Evolutionary conservation across 73 alveolate genomes (phyloP).

Genomic region (Halteria grandinella): DNA sequence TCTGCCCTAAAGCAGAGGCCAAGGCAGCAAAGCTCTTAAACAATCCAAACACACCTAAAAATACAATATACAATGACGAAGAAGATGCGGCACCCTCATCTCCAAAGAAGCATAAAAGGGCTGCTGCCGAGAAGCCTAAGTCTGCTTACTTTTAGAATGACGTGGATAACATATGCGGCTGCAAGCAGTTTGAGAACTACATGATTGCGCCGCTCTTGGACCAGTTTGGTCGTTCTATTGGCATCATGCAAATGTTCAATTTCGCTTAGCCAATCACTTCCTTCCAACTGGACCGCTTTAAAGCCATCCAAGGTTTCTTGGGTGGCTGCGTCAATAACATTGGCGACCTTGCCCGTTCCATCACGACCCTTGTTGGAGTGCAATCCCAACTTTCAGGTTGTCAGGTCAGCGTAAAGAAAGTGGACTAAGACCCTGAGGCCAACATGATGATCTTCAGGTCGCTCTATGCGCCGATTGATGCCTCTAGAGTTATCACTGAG

Average conservation of each 20-base stretch:
- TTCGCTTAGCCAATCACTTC: background rate
- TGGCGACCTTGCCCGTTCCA: slow-evolving; percentile 14
- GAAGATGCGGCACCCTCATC: no score
- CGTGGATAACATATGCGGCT: slow-evolving; percentile 7
- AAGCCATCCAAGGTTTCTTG: slow-evolving; percentile 18
- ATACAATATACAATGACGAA: no score
- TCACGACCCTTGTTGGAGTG: slow-evolving; percentile 27
- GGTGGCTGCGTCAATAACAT: slow-evolving; percentile 30
- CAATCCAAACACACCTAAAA: no score
- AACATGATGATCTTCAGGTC: slow-evolving; percentile 1
- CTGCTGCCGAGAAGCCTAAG: background rate
- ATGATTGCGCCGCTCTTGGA: slow-evolving; percentile 9
- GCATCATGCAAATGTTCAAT: slow-evolving; percentile 15
- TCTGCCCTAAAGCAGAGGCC: no score
- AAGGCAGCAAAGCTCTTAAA: no score
- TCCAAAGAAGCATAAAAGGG: no score
- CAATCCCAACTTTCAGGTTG: background rate
- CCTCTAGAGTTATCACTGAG: no score
- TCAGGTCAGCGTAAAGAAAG: background rate
- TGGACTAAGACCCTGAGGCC: background rate
- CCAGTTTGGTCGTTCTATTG: no score
- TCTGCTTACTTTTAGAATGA: slow-evolving; percentile 22
- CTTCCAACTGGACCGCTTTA: background rate
- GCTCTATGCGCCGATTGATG: slow-evolving; percentile 19
- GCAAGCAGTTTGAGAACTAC: background rate